A percentile compares a stretch with the other conserved stretches of the same genome.
Conservation (phyloP, 257 asterid species). For the Solanum phureja region DNA sequence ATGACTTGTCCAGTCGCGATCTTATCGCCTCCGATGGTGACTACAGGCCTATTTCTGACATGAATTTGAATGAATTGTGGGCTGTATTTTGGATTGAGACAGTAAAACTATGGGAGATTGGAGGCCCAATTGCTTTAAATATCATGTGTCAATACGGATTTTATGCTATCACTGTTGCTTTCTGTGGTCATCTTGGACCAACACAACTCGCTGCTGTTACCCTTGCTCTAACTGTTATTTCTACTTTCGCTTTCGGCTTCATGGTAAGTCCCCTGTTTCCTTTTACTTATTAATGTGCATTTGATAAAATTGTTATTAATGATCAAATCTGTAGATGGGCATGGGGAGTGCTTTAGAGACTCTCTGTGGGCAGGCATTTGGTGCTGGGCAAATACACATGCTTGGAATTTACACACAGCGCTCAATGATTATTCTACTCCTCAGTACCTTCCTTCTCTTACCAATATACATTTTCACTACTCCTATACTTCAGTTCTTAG, state of each 20-base stretch:
- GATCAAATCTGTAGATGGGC: conserved; percentile 34
- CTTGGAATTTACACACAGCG: conserved; percentile 85
- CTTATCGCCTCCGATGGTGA: conserved; percentile 22
- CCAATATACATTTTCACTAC: conserved; percentile 64
- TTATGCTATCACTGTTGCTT: conserved; percentile 31
- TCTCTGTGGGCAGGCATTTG: conserved; percentile 79
- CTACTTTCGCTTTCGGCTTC: conserved; percentile 47
- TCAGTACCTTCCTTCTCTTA: conserved; percentile 33
- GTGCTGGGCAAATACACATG: conserved; percentile 72
- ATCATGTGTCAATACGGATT: conserved; percentile 39
- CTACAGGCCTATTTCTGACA: conserved; percentile 32
- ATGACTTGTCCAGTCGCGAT: background rate
- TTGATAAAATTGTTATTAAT: no score
- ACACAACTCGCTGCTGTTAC: conserved; percentile 59
- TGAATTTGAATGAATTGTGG: conserved; percentile 24
- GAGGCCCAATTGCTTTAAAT: conserved; percentile 30
- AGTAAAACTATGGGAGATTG: conserved; percentile 47
- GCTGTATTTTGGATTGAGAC: conserved; percentile 43
- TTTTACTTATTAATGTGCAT: no score
- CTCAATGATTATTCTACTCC: conserved; percentile 46
- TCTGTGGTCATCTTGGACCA: conserved; percentile 72
- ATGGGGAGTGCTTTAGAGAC: conserved; percentile 98
- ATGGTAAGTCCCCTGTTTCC: background rate
- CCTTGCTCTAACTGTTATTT: conserved; percentile 47
- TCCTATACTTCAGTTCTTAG: conserved; percentile 55